These are phyloP conservation scores for Castanea crenata DNA, from an alignment of 306 rosid genomes.

Conservation along the genomic window DNA sequence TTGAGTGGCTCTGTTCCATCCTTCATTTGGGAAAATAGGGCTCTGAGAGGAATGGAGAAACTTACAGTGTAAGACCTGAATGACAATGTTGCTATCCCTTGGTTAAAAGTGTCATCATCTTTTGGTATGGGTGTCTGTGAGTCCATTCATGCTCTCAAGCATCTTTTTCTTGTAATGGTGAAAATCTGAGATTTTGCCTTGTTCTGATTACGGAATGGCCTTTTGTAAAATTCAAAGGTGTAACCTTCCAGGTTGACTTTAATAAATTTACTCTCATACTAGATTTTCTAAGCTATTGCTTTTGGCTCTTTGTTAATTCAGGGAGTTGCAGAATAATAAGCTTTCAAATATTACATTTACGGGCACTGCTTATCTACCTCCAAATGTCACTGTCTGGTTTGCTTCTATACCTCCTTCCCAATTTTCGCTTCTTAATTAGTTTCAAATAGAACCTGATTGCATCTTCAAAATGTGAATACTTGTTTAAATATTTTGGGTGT, in stretches of 20 bases:
- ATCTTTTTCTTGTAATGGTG: too few relatives aligned
- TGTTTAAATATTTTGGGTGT: too few relatives aligned
- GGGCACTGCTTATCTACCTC: conserved; percentile 55
- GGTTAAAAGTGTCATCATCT: neutral
- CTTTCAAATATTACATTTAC: conserved; percentile 37
- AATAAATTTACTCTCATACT: neutral
- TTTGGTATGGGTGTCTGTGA: neutral
- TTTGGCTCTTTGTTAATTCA: conserved; percentile 36
- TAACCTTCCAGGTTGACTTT: neutral
- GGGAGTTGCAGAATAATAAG: conserved; percentile 74
- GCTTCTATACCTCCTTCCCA: conserved; percentile 28
- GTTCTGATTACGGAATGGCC: too few relatives aligned
- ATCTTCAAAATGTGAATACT: too few relatives aligned
- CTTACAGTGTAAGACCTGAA: conserved; percentile 61
- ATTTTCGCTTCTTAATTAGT: conserved; percentile 13
- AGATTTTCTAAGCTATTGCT: conserved; percentile 11
- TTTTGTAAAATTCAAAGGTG: neutral
- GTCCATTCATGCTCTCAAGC: too few relatives aligned
- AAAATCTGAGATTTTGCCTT: too few relatives aligned
- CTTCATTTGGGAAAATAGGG: conserved; percentile 63
- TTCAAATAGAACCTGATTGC: neutral
- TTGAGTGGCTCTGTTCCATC: conserved; percentile 64
- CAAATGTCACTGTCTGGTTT: conserved; percentile 70
- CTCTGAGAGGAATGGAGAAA: conserved; percentile 28
- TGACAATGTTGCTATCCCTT: conserved; percentile 9